These are phyloP conservation scores for Isochrysis galbana DNA, from an alignment of 78 protist genomes.

Conservation along the genomic window DNA sequence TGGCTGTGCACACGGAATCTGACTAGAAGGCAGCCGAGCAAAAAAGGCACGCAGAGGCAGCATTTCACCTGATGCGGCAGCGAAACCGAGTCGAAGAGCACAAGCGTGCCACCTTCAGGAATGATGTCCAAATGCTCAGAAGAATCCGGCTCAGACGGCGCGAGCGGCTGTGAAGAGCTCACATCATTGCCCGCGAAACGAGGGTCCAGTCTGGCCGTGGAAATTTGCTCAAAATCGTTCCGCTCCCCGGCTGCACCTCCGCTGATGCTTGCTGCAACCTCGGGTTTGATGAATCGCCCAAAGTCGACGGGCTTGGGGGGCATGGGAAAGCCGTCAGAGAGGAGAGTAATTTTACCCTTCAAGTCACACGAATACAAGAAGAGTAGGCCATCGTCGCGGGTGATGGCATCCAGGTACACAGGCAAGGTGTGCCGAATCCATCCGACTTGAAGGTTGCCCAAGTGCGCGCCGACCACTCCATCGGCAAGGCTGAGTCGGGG, in stretches of 20 bases:
- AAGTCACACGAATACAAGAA: neutral
- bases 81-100: neutral
- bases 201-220: neutral
- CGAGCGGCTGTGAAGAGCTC: neutral
- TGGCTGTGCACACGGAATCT: no score
- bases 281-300: neutral
- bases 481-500: neutral
- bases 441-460: neutral
- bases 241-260: neutral
- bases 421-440: neutral
- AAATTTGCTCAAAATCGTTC: neutral
- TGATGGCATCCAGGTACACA: neutral
- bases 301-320: neutral
- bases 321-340: neutral
- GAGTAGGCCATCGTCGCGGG: neutral
- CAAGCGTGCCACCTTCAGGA: neutral
- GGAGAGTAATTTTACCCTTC: neutral
- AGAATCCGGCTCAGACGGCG: no score
- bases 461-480: neutral
- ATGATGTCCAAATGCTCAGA: neutral
- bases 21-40: no score
- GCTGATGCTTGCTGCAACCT: no score
- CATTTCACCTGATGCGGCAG: neutral
- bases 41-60: no score
- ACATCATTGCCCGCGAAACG: neutral